Percentiles rank a stretch among this genome's conserved stretches.
Evolutionary conservation across 305 asterid genomes (phyloP).

Genomic region (Fraxinus sp.): DNA sequence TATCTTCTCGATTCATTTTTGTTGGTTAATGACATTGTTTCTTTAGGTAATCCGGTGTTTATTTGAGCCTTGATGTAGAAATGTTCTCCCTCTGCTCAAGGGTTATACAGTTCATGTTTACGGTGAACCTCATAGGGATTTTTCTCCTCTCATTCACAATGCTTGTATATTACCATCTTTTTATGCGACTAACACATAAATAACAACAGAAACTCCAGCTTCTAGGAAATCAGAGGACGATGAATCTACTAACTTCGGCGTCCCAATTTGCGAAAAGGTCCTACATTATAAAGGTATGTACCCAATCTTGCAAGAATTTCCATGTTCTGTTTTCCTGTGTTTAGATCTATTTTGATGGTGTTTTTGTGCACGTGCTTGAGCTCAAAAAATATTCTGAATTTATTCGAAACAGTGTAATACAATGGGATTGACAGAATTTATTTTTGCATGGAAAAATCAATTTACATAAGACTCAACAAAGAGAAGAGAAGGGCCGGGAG

Average conservation of each 20-base stretch:
- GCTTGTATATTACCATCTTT: background rate
- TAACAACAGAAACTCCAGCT: background rate
- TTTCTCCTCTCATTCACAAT: background rate
- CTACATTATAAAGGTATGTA: background rate
- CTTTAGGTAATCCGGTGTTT: background rate
- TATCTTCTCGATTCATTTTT: background rate
- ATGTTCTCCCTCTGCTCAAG: background rate
- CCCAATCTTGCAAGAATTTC: background rate
- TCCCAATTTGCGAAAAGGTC: background rate
- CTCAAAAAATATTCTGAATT: background rate
- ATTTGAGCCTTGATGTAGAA: background rate
- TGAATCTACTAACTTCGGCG: background rate
- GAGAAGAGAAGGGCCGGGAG: constrained; percentile 20
- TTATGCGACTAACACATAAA: background rate
- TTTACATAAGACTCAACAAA: background rate
- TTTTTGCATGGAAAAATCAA: background rate
- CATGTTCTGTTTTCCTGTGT: background rate
- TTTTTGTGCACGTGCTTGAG: background rate
- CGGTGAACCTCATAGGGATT: background rate
- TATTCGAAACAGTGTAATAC: background rate
- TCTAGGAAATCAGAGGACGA: background rate
- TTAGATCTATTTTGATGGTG: background rate
- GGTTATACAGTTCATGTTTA: background rate
- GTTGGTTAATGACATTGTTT: background rate
- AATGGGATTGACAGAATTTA: background rate